These are phyloP conservation scores for Cryptosporidium xiaoi DNA, from an alignment of 169 alveolate genomes.

Conservation along the genomic window DNA sequence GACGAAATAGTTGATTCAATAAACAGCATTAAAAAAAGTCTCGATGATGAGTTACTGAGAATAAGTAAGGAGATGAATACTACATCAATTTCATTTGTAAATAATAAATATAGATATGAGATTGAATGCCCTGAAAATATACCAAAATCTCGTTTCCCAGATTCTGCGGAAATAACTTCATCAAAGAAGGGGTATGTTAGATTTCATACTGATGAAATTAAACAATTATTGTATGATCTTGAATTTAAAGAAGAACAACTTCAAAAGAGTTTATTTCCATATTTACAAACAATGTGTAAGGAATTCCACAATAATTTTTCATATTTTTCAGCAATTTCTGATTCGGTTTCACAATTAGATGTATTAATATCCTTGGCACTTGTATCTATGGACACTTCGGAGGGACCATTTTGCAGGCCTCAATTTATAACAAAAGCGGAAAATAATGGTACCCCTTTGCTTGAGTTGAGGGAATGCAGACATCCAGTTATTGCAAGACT, in stretches of 20 bases:
- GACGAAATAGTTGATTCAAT: constrained; percentile 79
- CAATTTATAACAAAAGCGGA: constrained; percentile 12
- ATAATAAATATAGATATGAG: constrained; percentile 91
- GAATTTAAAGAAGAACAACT: constrained; percentile 90
- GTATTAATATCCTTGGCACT: constrained; percentile 75
- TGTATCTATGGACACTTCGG: constrained; percentile 68
- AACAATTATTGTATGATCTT: constrained; percentile 82
- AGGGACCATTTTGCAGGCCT: constrained; percentile 69
- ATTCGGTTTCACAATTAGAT: constrained; percentile 59
- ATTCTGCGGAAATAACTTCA: constrained; percentile 89
- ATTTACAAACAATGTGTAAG: constrained; percentile 83
- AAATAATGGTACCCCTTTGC: constrained; percentile 1
- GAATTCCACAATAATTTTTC: constrained; percentile 79
- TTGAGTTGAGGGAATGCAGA: constrained; percentile 70
- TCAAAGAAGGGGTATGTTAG: constrained; percentile 92
- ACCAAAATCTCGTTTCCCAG: constrained; percentile 78
- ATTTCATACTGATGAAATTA: constrained; percentile 85
- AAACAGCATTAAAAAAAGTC: constrained; percentile 61
- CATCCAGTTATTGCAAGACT: constrained; percentile 84
- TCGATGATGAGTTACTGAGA: constrained; percentile 74
- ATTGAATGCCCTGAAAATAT: constrained; percentile 87
- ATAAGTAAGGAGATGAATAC: constrained; percentile 64
- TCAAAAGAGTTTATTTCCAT: constrained; percentile 86
- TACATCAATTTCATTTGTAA: constrained; percentile 79
- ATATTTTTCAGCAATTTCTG: constrained; percentile 63